Base-by-base conservation (phyloP, 1,284 basidiomycete genomes). In the Tilletia caries region DNA sequence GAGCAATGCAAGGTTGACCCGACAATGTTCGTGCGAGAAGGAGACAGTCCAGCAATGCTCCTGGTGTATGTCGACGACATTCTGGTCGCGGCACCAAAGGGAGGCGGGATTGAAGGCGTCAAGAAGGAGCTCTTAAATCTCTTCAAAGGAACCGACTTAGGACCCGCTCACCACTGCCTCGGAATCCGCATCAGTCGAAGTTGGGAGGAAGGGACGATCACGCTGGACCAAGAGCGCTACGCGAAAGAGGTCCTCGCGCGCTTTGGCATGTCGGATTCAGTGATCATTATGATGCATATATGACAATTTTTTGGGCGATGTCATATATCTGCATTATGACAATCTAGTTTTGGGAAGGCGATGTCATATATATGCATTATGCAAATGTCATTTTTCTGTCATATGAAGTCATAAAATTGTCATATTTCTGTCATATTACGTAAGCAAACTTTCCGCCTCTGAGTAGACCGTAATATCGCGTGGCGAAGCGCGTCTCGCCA, bases 61-160 rank as follows among this genome's bases (percentile, higher is more conserved):
- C 54, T 32, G 20, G 54, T 60, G 20, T 60, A 60, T 25, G 54
- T 60, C 5, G 54, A 60, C 54, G 54, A 27, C 54, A 25, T 60
- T 10, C 18, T 60, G 10, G 29, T 60, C 32, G 54, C 54, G 10
- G 23, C 54, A 32, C 25, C 54, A 20, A 60, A 20, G 20, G 54
- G 54, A 27, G 29, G 25, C n/a, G 27, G 23, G 6, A 52, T 60
- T 8, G 32, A 32, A 10, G 15, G 15, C 20, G 25, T 60, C 54
- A 60, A 25, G 1, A 3, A 25, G 8, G 54, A 60, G 25, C 54
- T 60, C 20, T 8, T 32, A 3, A 6, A 20, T 5, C n/a, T 25
- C 32, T 58, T 58, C 54, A 58, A 33, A 32, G 54, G 54, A 15
- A 58, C n/a, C 20, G 54, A 58, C 54, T 20, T 58, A 23, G 54